Evolutionary conservation across 2,329 filamentous ascomycete species (phyloP), one percentile per base, ranked within the genome.

Genomic region (Fusarium sp.): DNA sequence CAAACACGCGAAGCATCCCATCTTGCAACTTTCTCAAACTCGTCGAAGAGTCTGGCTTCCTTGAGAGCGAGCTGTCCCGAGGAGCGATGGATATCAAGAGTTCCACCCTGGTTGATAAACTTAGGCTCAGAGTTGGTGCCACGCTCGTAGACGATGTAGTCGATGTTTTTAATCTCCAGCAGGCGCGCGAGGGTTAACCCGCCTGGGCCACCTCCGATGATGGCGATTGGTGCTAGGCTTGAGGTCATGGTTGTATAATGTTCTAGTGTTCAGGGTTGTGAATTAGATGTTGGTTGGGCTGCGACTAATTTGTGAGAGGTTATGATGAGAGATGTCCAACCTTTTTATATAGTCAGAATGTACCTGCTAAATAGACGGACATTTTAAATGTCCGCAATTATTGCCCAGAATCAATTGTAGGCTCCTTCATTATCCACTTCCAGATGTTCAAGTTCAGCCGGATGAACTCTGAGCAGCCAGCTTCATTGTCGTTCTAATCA

Each of bases 31-130:
- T 79, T 76, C 7, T 75, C 60, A 71, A 87, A 88, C 17, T 81
- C 76, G 2, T 82, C 79, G 70, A 78, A 83, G 7, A 88, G 74
- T 0, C 79, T 80, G 4, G 83, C 83, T 44, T 83, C 81, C 44
- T 79, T 79, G 44, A 88, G 71, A 0, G 84, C 85, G 1, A 77
- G 74, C 40, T 86, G 80, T 1, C 86, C 86, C 0, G 81, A 82
- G 2, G 76, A 67, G 0, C 79, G 79, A 63, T 87, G 85, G 11
- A 89, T 76, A 64, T 87, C 85, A 2, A 89, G 79, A 17, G 77
- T 83, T 7, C 85, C 85, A 17, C 59, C 59, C 24, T 62, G 84
- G 83, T 70, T 79, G 77, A 13, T 57, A 15, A 28, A 54, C 13
- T 6, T 78, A 75, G 11, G 75, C 43, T 26, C 83, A 77, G 50